Evolutionary conservation across 306 rosid genomes (phyloP), one percentile per base, ranked within the genome.

Genomic region (Fragaria iinumae): DNA sequence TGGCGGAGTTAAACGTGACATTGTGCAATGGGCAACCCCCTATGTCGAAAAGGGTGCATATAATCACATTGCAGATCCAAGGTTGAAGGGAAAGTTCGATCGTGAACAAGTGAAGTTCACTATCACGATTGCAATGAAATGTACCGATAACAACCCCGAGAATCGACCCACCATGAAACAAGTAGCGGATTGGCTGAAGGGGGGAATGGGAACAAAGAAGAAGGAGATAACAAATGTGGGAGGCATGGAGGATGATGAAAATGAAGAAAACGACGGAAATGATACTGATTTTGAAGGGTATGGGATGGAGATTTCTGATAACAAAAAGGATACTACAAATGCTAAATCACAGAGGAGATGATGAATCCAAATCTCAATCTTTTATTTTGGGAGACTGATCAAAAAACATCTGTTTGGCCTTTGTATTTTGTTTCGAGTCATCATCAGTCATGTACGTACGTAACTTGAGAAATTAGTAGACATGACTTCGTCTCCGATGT

Each of bases 21-120:
- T 93, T 81, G 93, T 93, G 79, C 91, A 90, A 75, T 90, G 97
- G 96, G 88, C 36, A 66, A 89, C 88, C 12, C 93, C 97, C 6
- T 85, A 70, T 73, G 81, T 83, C 44, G 85, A 86, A 75, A 87
- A 78, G 76, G 90, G 86, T 55, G 79, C 77, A 11, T 85, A 83
- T n/a, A 76, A 82, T 43, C 87, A 86, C 18, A 82, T 90, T 11
- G 93, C 83, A 0, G 96, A 93, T 79, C 86, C 92, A 44, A 83
- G 80, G 74, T 74, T 93, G 82, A 82, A 86, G 50, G 92, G 91
- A 0, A 86, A 84, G 44, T 89, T 79, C 67, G 82, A 89, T 47
- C 21, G 50, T 43, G 82, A 77, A 2, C 88, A 89, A 18, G 45
- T 90, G 72, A 89, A 82, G 80, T 83, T 71, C 0, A 72, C 82